Base-by-base conservation (phyloP, 768 basidiomycete species). In the Boletus tylopilopsis region DNA sequence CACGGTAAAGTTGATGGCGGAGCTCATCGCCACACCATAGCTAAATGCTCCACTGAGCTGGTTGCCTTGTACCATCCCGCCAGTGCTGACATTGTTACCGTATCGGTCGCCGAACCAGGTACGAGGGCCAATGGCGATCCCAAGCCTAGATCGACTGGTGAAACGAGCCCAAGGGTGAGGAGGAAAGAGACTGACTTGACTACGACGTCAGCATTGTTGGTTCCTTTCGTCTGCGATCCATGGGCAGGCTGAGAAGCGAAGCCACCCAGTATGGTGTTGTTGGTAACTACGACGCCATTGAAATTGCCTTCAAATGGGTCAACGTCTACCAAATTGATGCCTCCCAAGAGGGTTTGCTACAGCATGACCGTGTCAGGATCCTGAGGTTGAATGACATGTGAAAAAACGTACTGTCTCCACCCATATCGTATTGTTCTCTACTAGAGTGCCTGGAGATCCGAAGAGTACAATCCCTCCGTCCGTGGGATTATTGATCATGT, bases 391-490 rank as follows among this genome's bases (percentile, higher is more conserved):
- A 45, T 18, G 42, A 23, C 39, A 27, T 43, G 32, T 33, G 30
- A 21, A 35, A n/a, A 15, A 30, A 68, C 82, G 44, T 57, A 87
- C 86, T 49, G 76, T 84, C 22, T 78, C 69, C 9, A 87, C 76
- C 80, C 78, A 87, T 46, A 90, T 84, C 0, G 84, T 87, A 60
- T 89, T 90, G 55, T 89, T 87, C 57, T 84, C 79, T 15, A 90
- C 80, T 45, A 78, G 73, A 4, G 80, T 81, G 1, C 87, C 88
- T 6, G 87, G 85, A 4, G 86, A 69, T 19, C 87, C 89, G 56
- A 91, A 90, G 0, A 91, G 53, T 0, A 89, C 86, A 39, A 90
- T 87, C 6, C 82, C 88, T 8, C 89, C 89, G 57, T 90, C 89
- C 1, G 89, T 90, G 9, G 89, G 76, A 47, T 80, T 81, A 55